phyloP scores from a whole-genome alignment of 495 filamentous ascomycete genomes.

The Penicillium coffeae region DNA sequence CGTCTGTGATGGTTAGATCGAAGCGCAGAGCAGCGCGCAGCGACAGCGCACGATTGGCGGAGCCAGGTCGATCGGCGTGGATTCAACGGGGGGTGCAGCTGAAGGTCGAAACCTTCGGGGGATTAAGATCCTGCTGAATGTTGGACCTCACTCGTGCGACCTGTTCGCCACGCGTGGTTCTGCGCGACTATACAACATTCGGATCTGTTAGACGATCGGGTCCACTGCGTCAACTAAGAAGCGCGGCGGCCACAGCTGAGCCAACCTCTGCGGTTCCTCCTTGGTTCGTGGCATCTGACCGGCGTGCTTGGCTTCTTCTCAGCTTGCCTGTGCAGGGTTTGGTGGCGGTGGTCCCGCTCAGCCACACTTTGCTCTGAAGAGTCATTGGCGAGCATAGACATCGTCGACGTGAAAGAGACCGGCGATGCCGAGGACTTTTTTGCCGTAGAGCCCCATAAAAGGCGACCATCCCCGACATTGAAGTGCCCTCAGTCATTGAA shows the following conservation, averaged over 20 bases:
- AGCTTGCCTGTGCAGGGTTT: neutral
- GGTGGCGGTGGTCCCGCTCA: slow-evolving; percentile 5
- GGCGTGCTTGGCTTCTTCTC: neutral
- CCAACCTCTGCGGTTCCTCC: too few species aligned
- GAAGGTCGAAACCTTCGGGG: slow-evolving; percentile 8
- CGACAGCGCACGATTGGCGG: neutral
- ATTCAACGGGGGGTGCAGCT: slow-evolving; percentile 6
- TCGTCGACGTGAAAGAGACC: too few species aligned
- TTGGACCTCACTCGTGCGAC: slow-evolving; percentile 8
- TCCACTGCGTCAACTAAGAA: neutral
- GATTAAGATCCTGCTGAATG: slow-evolving; percentile 6
- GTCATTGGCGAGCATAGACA: neutral
- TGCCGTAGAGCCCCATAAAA: neutral
- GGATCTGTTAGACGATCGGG: neutral
- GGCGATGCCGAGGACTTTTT: neutral
- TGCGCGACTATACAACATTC: slow-evolving; percentile 8
- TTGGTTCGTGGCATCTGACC: neutral
- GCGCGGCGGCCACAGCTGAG: too few species aligned
- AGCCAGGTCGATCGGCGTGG: neutral
- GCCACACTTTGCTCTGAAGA: slow-evolving; percentile 1
- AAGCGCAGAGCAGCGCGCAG: slow-evolving; percentile 4
- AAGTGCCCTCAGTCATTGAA: too few species aligned
- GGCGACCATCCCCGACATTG: neutral
- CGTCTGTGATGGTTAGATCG: slow-evolving; percentile 19
- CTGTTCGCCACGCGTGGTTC: slow-evolving; percentile 5